Evolutionary conservation across 192 early-diverging fungal genomes (phyloP).

Genomic region (Funneliformis geosporum): DNA sequence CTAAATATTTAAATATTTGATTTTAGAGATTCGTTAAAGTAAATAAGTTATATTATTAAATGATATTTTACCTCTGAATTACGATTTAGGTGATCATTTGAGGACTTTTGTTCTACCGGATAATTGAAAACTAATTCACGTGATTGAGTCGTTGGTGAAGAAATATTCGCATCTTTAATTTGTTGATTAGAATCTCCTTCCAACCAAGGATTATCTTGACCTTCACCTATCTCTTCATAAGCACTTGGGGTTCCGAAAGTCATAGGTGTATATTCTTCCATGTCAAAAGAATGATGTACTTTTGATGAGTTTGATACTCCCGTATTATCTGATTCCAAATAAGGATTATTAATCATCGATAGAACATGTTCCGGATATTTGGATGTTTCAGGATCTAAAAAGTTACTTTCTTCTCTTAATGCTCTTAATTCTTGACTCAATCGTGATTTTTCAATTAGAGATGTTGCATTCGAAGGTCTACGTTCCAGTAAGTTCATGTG

Average conservation of each 20-base stretch:
- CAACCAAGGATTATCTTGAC: constrained; percentile 41
- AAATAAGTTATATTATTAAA: too few relatives aligned
- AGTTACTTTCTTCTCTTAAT: not conserved
- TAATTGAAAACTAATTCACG: too few relatives aligned
- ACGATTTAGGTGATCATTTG: not conserved
- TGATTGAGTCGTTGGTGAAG: not conserved
- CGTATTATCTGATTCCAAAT: not conserved
- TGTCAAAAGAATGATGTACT: not conserved
- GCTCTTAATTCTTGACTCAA: not conserved
- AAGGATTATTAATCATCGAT: constrained; percentile 7
- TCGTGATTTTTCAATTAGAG: not conserved
- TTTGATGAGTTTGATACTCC: not conserved
- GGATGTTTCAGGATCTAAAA: not conserved
- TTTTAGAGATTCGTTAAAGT: too few relatives aligned
- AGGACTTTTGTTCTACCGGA: not conserved
- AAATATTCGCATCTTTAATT: not conserved
- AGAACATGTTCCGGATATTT: not conserved
- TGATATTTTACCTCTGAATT: too few relatives aligned
- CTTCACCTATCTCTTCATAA: constrained; percentile 52
- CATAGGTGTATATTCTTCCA: not conserved
- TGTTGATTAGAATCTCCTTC: constrained; percentile 10
- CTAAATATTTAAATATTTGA: too few relatives aligned
- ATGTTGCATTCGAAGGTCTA: constrained; percentile 11
- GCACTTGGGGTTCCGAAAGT: constrained; percentile 3
- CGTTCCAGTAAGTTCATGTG: constrained; percentile 7